Percentiles rank a stretch among this genome's conserved stretches.
These are phyloP conservation scores for Gracilaria vermiculophylla DNA, from an alignment of 23 red algal genomes.

Conservation along the genomic window DNA sequence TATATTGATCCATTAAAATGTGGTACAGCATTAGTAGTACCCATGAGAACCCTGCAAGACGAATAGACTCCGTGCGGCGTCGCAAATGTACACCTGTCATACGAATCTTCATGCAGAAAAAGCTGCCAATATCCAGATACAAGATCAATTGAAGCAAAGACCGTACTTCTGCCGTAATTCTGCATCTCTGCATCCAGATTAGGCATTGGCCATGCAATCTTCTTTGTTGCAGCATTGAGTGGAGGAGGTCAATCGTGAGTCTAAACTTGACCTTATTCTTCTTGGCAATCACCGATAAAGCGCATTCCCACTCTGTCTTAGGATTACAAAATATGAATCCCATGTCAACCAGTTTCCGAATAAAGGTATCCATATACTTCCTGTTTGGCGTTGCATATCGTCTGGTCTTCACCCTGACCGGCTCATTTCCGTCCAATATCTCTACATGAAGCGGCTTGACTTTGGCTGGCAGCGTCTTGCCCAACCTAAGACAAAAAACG, in stretches of 20 bases:
- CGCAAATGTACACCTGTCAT: background rate
- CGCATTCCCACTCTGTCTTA: background rate
- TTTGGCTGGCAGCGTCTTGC: slow-evolving; percentile 30
- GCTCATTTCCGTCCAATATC: background rate
- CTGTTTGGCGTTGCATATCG: slow-evolving; percentile 14
- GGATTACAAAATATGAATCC: background rate
- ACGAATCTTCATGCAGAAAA: slow-evolving; percentile 23
- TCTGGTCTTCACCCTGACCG: slow-evolving; percentile 17
- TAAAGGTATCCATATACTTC: background rate
- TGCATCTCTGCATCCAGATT: slow-evolving; percentile 16
- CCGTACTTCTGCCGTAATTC: slow-evolving; percentile 11
- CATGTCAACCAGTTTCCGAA: slow-evolving; percentile 7
- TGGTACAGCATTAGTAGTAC: slow-evolving; percentile 10
- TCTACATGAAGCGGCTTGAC: background rate
- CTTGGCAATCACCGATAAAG: slow-evolving; percentile 27
- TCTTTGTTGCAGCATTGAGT: slow-evolving; percentile 32
- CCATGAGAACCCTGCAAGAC: slow-evolving; percentile 2
- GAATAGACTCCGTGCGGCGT: background rate
- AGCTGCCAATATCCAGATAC: slow-evolving; percentile 49
- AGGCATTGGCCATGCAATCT: no score
- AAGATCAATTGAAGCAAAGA: slow-evolving; percentile 14
- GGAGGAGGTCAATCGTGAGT: slow-evolving; percentile 40
- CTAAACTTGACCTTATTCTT: slow-evolving; percentile 1
- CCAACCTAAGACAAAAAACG: slow-evolving; percentile 48
- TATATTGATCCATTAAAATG: slow-evolving; percentile 24